Evolutionary conservation across 192 early-diverging fungal species (phyloP), one percentile per base, ranked within the genome.

Genomic region (Rhizoclosmatium sp.): DNA sequence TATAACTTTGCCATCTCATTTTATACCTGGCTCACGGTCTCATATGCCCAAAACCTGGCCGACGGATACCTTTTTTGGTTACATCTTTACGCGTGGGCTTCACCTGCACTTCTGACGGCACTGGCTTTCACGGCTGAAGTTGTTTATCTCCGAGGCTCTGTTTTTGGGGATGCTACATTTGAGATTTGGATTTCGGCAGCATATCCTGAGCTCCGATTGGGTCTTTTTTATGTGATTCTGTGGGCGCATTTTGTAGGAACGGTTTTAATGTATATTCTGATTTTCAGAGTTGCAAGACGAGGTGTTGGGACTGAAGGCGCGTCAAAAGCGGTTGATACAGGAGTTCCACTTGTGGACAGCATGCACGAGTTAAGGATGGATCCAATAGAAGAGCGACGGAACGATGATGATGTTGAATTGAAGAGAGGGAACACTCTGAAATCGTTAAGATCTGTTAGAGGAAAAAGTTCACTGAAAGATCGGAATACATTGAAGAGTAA

Each of bases 91-190:
- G 54, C 3, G 2, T 73, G 71, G 71, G 71, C 51, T 39, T 19
- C 59, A 16, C 45, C 71, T 21, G 31, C 39, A 3, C 9, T 73
- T n/a, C 42, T 49, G 0, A n/a, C 42, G 10, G 39, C 16, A 3
- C 1, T 54, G 9, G n/a, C 42, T 21, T 73, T 73, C 59, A 4
- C 23, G 10, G 21, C 59, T 21, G n/a, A 59, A 42, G 71, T 56
- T 14, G 51, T 59, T 2, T 31, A 2, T 12, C 48, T 59, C 7
- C 47, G 56, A 2, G 71, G 71, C 0, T 10, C 12, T 2, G 56
- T 73, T 2, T 73, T 73, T 73, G 71, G 71, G 0, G 71, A 73
- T 7, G 2, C 71, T 0, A 73, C 71, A 10, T 73, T 59, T 59
- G 51, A 73, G 42, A 59, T 48, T 56, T 73, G 71, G 71, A 73